Evolutionary conservation across 1,284 basidiomycete species (phyloP).

Genomic region (Puccinia hordei): DNA sequence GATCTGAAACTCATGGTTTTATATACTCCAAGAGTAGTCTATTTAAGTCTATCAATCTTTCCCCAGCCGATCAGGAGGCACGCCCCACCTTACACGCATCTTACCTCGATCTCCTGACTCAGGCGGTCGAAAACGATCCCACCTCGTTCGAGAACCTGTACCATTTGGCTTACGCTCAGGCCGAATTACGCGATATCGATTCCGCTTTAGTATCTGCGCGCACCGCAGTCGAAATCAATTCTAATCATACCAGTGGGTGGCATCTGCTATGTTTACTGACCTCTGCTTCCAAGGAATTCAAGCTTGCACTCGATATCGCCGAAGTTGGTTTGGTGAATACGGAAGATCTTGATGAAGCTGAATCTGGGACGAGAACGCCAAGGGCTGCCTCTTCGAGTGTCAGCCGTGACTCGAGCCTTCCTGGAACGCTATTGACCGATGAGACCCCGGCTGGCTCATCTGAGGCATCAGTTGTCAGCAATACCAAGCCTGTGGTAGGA

Average conservation of each 20-base stretch:
- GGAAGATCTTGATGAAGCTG: conserved; percentile 62
- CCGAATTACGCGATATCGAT: conserved; percentile 71
- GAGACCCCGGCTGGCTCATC: neutral
- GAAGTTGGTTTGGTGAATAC: conserved; percentile 69
- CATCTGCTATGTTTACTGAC: conserved; percentile 84
- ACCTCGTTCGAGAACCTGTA: conserved; percentile 70
- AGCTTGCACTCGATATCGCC: conserved; percentile 73
- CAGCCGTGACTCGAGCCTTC: conserved; percentile 31
- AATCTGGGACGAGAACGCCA: conserved; percentile 49
- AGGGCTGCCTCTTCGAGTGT: conserved; percentile 28
- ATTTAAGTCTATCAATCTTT: neutral
- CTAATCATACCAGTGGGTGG: conserved; percentile 78
- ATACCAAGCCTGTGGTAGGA: neutral
- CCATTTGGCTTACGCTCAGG: conserved; percentile 76
- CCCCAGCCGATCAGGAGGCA: conserved; percentile 65
- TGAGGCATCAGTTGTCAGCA: neutral
- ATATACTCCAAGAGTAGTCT: neutral
- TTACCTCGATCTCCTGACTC: conserved; percentile 67
- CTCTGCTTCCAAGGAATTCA: conserved; percentile 78
- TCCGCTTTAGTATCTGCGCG: conserved; percentile 72
- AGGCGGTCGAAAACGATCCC: conserved; percentile 66
- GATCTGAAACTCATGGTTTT: neutral
- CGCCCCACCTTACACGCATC: conserved; percentile 67
- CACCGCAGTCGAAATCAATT: conserved; percentile 70
- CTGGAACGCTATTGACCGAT: neutral